These are phyloP conservation scores for Xylaria acuta DNA, from an alignment of 495 filamentous ascomycete species.

Conservation along the genomic window DNA sequence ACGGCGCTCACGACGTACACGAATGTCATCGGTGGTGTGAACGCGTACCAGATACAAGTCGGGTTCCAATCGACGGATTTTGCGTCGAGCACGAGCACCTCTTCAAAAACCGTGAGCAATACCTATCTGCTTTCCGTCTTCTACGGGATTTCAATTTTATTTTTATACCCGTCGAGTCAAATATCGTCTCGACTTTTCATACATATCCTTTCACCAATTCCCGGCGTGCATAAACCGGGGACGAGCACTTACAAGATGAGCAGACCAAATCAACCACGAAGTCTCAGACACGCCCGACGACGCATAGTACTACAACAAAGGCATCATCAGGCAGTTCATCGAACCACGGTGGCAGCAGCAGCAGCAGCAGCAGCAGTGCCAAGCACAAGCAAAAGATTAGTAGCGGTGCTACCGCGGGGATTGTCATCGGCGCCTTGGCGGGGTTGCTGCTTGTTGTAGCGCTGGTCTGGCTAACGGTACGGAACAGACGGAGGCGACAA, in stretches of 20 bases:
- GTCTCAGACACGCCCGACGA: background rate
- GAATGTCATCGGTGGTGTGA: background rate
- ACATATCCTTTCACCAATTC: background rate
- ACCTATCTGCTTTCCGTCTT: background rate
- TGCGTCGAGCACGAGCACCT: constrained; percentile 8
- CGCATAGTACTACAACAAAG: background rate
- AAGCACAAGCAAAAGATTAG: background rate
- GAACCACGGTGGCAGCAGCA: background rate
- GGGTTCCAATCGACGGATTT: constrained; percentile 18
- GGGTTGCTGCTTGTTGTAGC: background rate
- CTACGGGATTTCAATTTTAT: background rate
- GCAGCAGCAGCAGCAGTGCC: background rate
- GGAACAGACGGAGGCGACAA: background rate
- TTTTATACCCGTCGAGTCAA: background rate
- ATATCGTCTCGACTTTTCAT: background rate
- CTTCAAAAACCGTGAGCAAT: constrained; percentile 7
- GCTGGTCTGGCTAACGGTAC: background rate
- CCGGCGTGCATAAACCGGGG: background rate
- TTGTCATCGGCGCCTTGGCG: constrained; percentile 3
- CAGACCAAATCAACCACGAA: background rate
- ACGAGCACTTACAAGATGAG: background rate
- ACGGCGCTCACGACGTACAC: background rate
- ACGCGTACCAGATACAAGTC: constrained; percentile 23
- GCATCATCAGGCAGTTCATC: background rate
- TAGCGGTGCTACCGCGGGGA: constrained; percentile 7